These are phyloP conservation scores for Kluyveromyces marxianus DNA, from an alignment of 1,139 yeast genomes.

Conservation along the genomic window DNA sequence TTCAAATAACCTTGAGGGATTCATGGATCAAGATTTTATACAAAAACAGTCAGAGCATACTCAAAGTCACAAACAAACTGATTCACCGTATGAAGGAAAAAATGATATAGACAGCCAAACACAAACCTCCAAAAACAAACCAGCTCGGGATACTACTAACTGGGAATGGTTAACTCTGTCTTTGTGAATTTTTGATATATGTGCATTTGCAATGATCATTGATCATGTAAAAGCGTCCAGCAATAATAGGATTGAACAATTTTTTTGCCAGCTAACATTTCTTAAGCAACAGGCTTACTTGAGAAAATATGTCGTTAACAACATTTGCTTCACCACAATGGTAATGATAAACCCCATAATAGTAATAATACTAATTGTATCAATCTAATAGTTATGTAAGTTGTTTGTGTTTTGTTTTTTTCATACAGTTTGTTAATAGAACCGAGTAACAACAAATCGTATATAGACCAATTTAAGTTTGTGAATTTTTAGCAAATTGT, in stretches of 20 bases:
- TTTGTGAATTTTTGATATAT: background rate
- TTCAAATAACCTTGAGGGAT: background rate
- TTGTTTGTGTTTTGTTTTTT: no score
- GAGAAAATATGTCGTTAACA: background rate
- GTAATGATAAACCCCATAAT: no score
- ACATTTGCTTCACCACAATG: background rate
- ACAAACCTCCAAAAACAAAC: background rate
- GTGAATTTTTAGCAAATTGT: background rate
- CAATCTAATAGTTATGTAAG: no score
- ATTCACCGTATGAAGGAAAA: background rate
- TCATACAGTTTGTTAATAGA: no score
- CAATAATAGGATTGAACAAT: no score
- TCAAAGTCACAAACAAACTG: background rate
- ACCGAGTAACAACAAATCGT: no score
- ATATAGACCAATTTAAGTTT: no score
- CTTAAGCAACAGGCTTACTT: constrained; percentile 5
- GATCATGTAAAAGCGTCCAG: background rate
- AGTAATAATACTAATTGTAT: no score
- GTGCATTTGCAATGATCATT: background rate
- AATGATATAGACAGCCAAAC: background rate
- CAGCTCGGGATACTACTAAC: constrained; percentile 8
- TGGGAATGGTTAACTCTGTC: constrained; percentile 13
- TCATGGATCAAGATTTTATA: background rate
- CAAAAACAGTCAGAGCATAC: background rate
- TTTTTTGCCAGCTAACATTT: background rate